phyloP scores from a whole-genome alignment of 2,329 filamentous ascomycete genomes.

The Fusarium ramigenum region DNA sequence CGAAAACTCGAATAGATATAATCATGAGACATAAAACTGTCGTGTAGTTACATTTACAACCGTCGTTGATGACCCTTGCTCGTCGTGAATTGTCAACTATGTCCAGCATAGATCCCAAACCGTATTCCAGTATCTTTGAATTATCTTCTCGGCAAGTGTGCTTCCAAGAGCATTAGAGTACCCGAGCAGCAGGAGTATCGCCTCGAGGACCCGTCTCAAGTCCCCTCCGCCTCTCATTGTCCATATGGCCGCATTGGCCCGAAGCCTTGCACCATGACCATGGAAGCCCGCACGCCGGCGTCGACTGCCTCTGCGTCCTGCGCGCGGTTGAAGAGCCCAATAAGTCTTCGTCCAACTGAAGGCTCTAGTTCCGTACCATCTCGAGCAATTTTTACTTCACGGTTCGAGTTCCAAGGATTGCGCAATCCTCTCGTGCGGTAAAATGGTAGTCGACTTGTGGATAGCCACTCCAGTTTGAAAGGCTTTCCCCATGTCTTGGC shows the following conservation, averaged over 20 bases:
- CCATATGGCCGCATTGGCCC: slow-evolving; percentile 51
- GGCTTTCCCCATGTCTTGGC: slow-evolving; percentile 86
- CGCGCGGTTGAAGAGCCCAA: slow-evolving; percentile 78
- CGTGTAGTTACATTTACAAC: slow-evolving; percentile 28
- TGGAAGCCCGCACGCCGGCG: slow-evolving; percentile 45
- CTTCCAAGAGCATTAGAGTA: slow-evolving; percentile 1
- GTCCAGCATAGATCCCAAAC: slow-evolving; percentile 36
- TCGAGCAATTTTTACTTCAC: slow-evolving; percentile 94
- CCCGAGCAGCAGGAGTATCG: slow-evolving; percentile 8
- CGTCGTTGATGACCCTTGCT: slow-evolving; percentile 10
- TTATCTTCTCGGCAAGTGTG: slow-evolving; percentile 26
- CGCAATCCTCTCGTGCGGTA: slow-evolving; percentile 86
- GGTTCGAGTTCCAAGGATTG: slow-evolving; percentile 94
- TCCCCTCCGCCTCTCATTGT: slow-evolving; percentile 23
- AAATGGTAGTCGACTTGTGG: slow-evolving; percentile 84
- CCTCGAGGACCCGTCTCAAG: slow-evolving; percentile 21
- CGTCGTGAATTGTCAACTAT: slow-evolving; percentile 30
- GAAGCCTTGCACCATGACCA: slow-evolving; percentile 52
- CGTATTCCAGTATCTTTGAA: slow-evolving; percentile 37
- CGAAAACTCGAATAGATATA: slow-evolving; percentile 13
- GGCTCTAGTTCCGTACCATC: slow-evolving; percentile 95
- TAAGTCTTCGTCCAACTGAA: slow-evolving; percentile 76
- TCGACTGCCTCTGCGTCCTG: slow-evolving; percentile 52
- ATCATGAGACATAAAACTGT: slow-evolving; percentile 31
- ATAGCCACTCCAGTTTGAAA: slow-evolving; percentile 91